Evolutionary conservation across 1,284 basidiomycete genomes (phyloP), one percentile per base, ranked within the genome.

Genomic region (Tremellales sp.): DNA sequence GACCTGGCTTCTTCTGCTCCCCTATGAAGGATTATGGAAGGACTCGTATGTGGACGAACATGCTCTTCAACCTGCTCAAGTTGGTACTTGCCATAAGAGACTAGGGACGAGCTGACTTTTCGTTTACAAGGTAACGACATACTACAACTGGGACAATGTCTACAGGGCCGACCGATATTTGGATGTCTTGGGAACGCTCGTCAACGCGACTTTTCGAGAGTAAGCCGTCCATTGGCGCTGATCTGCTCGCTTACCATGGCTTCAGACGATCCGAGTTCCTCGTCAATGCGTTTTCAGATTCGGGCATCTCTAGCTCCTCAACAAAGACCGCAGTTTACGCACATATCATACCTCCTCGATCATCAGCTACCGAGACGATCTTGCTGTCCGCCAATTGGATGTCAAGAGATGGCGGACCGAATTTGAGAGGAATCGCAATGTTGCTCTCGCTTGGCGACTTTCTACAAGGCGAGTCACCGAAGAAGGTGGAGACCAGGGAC

Each of bases 21-120:
- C 89, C 4, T 76, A 78, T 13, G 76, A 80, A 14, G 67, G 73
- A 2, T 75, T 93, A 3, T 84, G 83, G 14, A 78, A 83, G 58
- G 67, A 73, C 4, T 86, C 83, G 14, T 93, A 88, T 66, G 85
- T 92, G 38, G 89, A 93, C 66, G 92, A 97, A 74, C 93, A 97
- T 69, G 92, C 93, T 0, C 74, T 97, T 22, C 87, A 90, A 63
- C 91, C 93, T 4, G 84, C 80, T 3, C 87, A 92, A 75, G 90
- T 90, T 56, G 45, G 73, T 59, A 51, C 37, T 29, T 9, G 26
- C 22, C 25, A n/a, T n/a, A n/a, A n/a, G n/a, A n/a, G n/a, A 31
- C 43, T 14, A 16, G 27, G 5, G 21, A 24, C 14, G 16, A 22
- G 21, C 28, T 40, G 5, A 22, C 33, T n/a, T n/a, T n/a, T n/a